These are phyloP conservation scores for Monosporascus sp. DNA, from an alignment of 2,329 filamentous ascomycete genomes.

Conservation along the genomic window DNA sequence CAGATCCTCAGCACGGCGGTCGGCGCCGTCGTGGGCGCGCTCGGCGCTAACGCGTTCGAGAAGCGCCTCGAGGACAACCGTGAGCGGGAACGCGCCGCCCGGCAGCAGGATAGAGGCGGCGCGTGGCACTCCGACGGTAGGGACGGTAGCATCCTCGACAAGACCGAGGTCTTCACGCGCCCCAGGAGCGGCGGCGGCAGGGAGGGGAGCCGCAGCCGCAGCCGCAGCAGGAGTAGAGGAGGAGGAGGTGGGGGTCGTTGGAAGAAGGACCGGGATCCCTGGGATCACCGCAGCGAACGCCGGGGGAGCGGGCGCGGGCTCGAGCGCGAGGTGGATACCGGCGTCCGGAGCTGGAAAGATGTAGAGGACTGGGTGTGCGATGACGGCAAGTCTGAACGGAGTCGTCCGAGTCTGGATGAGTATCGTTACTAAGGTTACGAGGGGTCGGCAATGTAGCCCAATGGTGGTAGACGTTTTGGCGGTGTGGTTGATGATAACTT, in stretches of 20 bases:
- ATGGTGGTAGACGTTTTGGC: no score
- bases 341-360: constrained; percentile 25
- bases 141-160: constrained; percentile 9
- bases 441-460: no score
- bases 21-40: constrained; percentile 49
- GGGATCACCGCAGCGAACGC: constrained; percentile 7
- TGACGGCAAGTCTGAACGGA: constrained; percentile 10
- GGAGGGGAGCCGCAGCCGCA: neutral
- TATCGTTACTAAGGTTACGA: constrained; percentile 13
- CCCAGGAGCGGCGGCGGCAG: constrained; percentile 11
- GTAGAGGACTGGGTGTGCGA: constrained; percentile 29
- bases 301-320: constrained; percentile 10
- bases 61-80: constrained; percentile 25
- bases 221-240: neutral
- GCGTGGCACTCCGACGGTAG: constrained; percentile 12
- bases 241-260: constrained; percentile 2
- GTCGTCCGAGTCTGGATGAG: constrained; percentile 6
- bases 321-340: constrained; percentile 24
- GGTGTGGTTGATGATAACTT: no score
- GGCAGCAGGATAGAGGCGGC: constrained; percentile 22
- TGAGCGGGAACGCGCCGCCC: constrained; percentile 15
- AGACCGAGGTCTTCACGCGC: constrained; percentile 16
- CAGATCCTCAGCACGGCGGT: constrained; percentile 44
- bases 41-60: constrained; percentile 41
- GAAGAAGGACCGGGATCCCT: constrained; percentile 13